Base-by-base conservation (phyloP, 352 stramenopile species). In the Phytophthora agathidicida region DNA sequence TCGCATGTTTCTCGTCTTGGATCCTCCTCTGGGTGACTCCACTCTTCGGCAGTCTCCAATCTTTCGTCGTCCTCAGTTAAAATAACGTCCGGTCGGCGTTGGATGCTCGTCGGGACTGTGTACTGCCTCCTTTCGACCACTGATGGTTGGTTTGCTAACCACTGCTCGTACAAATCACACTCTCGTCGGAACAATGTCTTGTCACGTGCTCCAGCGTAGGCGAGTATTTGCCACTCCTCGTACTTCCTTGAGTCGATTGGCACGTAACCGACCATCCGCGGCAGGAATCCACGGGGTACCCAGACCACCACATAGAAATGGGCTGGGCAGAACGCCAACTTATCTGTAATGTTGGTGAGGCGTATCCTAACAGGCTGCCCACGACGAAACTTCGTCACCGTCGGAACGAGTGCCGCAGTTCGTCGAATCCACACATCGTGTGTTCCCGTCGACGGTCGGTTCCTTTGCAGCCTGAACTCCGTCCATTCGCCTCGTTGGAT, bases 391-490 rank as follows among this genome's bases (percentile, higher is more conserved):
- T 5, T 32, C 27, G 38, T 42, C 4, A 50, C 38, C 1, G 50
- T 47, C 19, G 48, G 48, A 0, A 57, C n/a, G 5, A 47, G 5
- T 5, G 7, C 9, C 10, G 13, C 13, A 1, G 36, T 46, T 3
- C 24, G 16, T n/a, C 48, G 35, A 13, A 57, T 31, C 48, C 33
- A 59, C 3, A 59, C 1, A 1, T 43, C 49, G 13, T 59, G 28
- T 14, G 38, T 49, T 2, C 13, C 11, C n/a, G n/a, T 1, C 1
- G 46, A 4, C 3, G 46, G 46, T 27, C 17, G n/a, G n/a, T n/a
- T n/a, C n/a, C n/a, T n/a, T n/a, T n/a, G n/a, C 10, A 56, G n/a
- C 5, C n/a, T n/a, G 37, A 59, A 59, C 4, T 42, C 45, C 20
- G n/a, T 9, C 33, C 33, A 55, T 8, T 55, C 24, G 4, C 32